Percentiles rank a stretch among this genome's conserved stretches.
These are phyloP conservation scores for Xylaria grammica DNA, from an alignment of 495 filamentous ascomycete genomes.

Conservation along the genomic window DNA sequence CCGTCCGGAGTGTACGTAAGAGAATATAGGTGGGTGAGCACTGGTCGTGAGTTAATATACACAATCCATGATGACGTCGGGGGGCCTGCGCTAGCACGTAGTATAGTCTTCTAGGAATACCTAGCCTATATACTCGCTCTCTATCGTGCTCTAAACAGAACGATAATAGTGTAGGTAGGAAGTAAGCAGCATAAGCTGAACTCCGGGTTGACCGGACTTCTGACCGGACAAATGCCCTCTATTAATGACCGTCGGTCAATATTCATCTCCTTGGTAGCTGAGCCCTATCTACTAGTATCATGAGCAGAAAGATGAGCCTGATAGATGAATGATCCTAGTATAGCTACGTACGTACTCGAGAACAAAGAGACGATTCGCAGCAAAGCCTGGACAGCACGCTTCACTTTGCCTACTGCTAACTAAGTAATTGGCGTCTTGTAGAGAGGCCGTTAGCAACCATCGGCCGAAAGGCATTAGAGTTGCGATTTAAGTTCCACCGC, in stretches of 20 bases:
- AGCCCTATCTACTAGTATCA: no score
- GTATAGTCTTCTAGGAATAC: neutral
- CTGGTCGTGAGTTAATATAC: neutral
- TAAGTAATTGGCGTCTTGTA: neutral
- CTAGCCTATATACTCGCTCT: neutral
- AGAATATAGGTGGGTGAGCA: neutral
- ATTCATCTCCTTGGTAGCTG: neutral
- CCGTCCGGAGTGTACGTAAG: no score
- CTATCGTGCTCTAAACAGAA: neutral
- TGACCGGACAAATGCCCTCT: neutral
- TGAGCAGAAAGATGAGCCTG: no score
- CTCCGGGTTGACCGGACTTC: neutral
- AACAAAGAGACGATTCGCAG: neutral
- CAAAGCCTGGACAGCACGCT: neutral
- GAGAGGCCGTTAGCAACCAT: neutral
- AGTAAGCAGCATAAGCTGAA: slow-evolving; percentile 19
- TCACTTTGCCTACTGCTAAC: neutral
- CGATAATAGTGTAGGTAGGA: slow-evolving; percentile 7
- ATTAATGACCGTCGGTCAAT: neutral
- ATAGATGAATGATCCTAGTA: neutral
- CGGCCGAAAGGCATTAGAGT: neutral
- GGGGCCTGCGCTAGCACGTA: neutral
- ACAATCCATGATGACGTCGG: slow-evolving; percentile 3
- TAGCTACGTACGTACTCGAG: neutral
- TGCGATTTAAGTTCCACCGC: neutral